Base-by-base conservation (phyloP, 2,329 filamentous ascomycete genomes). In the Falciphora oryzae region DNA sequence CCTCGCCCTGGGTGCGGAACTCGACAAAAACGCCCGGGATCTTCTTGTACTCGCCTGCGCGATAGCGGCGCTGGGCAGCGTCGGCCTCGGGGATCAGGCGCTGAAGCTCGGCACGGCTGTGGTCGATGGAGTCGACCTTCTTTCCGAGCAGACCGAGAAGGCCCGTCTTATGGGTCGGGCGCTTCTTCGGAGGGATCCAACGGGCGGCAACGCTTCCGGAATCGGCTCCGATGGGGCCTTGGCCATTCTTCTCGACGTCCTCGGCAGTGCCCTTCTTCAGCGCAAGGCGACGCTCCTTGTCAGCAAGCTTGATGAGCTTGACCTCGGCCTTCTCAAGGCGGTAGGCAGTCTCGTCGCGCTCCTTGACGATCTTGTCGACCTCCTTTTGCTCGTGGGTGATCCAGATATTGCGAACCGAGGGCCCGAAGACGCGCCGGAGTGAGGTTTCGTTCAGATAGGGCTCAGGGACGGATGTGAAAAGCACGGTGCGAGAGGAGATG, bases 71-170 rank as follows among this genome's bases (percentile, higher is more conserved):
- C 74, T 95, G 91, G 29, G 86, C 82, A 57, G 84, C 80, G 62
- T 90, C 84, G 35, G 92, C 88, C 66, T 90, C 83, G 0, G 90
- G 89, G 63, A 89, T 88, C 59, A 96, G 84, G 61, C 87, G 87
- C 68, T 89, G 85, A 63, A 97, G 85, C 75, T 96, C 90, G 1
- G 83, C 80, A 63, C 95, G 90, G 68, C 88, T 90, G 90, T 91
- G 97, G 67, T 94, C 87, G 75, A 99, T 97, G 0, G 93, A 95
- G 77, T 99, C 95, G 22, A 97, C 93, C 75, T 96, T 95, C 73
- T 92, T 89, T 69, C 93, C 91, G 69, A 93, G 84, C 60, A 91
- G 81, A 22, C 84, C 85, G 28, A 95, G 75, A 7, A 83, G 81
- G 73, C 89, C 91, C 64, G 89, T 79, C 63, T 84, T 84, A 73